Evolutionary conservation across 73 alveolate genomes (phyloP).

Genomic region (Durusdinium trenchii): DNA sequence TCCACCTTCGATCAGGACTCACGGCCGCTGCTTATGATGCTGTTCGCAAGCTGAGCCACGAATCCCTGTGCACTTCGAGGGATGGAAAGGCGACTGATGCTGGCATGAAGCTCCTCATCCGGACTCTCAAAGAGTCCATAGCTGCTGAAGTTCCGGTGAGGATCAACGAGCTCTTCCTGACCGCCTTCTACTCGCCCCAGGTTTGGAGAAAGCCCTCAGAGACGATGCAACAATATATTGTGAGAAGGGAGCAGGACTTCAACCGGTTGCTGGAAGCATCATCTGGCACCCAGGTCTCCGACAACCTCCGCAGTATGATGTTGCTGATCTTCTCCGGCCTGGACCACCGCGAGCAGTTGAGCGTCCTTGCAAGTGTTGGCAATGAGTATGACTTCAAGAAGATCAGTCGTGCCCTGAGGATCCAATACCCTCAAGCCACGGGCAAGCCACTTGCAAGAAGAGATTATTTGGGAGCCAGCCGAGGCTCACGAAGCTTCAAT

Average conservation of each 20-base stretch:
- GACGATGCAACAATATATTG: conserved; percentile 23
- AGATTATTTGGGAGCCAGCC: neutral
- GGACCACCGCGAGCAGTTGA: neutral
- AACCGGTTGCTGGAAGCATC: neutral
- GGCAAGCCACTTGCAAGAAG: neutral
- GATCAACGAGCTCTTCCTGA: neutral
- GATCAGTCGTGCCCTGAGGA: conserved; percentile 31
- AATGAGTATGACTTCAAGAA: conserved; percentile 43
- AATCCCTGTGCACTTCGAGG: too few relatives aligned
- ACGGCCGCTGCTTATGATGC: too few relatives aligned
- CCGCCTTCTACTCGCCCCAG: neutral
- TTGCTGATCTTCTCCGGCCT: neutral
- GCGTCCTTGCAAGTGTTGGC: neutral
- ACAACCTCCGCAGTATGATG: neutral
- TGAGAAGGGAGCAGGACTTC: conserved; percentile 6
- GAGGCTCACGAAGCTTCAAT: neutral
- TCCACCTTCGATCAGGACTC: too few relatives aligned
- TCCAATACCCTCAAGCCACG: conserved; percentile 22
- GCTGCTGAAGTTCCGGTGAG: too few relatives aligned
- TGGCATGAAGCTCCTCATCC: too few relatives aligned
- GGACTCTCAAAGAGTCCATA: too few relatives aligned
- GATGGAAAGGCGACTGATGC: too few relatives aligned
- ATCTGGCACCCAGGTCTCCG: neutral
- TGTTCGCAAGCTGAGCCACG: too few relatives aligned
- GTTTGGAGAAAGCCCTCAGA: neutral